Evolutionary conservation across 257 asterid genomes (phyloP).

Genomic region (Gynochthodes officinalis): DNA sequence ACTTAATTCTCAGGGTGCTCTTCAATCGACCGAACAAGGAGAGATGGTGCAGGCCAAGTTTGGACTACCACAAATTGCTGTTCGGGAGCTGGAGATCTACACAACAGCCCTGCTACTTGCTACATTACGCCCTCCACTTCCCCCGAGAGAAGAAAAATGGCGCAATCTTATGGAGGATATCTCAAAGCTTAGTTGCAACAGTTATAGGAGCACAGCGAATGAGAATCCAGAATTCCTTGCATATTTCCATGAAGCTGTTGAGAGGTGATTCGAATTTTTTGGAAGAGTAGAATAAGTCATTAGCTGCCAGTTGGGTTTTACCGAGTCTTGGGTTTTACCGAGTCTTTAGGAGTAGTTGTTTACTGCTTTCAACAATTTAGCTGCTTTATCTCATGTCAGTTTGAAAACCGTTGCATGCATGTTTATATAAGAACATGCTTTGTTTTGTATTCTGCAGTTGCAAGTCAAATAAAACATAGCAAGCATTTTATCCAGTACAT

Average conservation of each 20-base stretch:
- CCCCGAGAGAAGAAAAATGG: conserved; percentile 84
- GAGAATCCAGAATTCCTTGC: conserved; percentile 82
- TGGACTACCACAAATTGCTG: conserved; percentile 91
- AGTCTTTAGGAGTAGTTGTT: too few species aligned
- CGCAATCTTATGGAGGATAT: conserved; percentile 89
- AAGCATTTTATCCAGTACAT: too few species aligned
- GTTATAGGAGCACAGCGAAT: conserved; percentile 70
- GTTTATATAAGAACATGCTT: too few species aligned
- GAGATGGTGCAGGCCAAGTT: conserved; percentile 99
- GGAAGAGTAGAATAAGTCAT: too few species aligned
- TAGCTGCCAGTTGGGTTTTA: too few species aligned
- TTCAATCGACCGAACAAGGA: conserved; percentile 94
- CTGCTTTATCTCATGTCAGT: too few species aligned
- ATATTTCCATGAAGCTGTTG: conserved; percentile 88
- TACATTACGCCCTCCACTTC: conserved; percentile 76
- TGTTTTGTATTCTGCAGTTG: too few species aligned
- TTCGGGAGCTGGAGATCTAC: conserved; percentile 89
- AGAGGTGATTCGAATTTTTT: too few species aligned
- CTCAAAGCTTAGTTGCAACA: conserved; percentile 67
- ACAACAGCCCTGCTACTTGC: conserved; percentile 94
- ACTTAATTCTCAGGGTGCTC: conserved; percentile 60
- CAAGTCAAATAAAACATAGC: too few species aligned
- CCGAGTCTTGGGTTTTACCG: too few species aligned
- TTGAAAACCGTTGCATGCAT: too few species aligned
- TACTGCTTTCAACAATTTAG: too few species aligned